These are phyloP conservation scores for Mortierella hygrophila DNA, from an alignment of 192 early-diverging fungal species.

Conservation along the genomic window DNA sequence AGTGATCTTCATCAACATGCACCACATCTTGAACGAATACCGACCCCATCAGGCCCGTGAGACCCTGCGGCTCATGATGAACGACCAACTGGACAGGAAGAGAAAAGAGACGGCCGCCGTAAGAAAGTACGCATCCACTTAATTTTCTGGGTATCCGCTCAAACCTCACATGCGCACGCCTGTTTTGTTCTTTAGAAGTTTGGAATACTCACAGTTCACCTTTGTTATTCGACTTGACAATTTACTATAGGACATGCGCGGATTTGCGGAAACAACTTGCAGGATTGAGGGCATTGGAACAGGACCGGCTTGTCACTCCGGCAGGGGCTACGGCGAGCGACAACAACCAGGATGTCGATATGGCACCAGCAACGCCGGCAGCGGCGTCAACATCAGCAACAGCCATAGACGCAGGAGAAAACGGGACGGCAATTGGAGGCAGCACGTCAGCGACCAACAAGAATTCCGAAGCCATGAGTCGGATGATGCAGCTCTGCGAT, in stretches of 20 bases:
- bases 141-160: neutral
- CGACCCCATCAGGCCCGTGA: constrained; percentile 82
- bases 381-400: neutral
- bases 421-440: neutral
- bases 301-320: constrained; percentile 8
- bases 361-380: constrained; percentile 4
- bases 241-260: constrained; percentile 21
- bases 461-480: constrained; percentile 11
- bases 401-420: neutral
- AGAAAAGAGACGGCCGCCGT: constrained; percentile 57
- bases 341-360: constrained; percentile 15
- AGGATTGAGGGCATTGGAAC: constrained; percentile 25
- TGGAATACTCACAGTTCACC: neutral
- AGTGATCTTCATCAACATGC: constrained; percentile 81
- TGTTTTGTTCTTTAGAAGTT: neutral
- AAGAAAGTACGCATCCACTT: constrained; percentile 39
- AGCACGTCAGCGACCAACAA: neutral
- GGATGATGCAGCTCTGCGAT: constrained; percentile 43
- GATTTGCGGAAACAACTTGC: constrained; percentile 32
- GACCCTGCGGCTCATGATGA: constrained; percentile 74
- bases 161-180: neutral
- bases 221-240: neutral
- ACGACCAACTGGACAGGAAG: constrained; percentile 71
- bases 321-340: constrained; percentile 1
- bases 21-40: constrained; percentile 88